Evolutionary conservation across 805 yeast species (phyloP).

Genomic region (Blastobotrys americana): DNA sequence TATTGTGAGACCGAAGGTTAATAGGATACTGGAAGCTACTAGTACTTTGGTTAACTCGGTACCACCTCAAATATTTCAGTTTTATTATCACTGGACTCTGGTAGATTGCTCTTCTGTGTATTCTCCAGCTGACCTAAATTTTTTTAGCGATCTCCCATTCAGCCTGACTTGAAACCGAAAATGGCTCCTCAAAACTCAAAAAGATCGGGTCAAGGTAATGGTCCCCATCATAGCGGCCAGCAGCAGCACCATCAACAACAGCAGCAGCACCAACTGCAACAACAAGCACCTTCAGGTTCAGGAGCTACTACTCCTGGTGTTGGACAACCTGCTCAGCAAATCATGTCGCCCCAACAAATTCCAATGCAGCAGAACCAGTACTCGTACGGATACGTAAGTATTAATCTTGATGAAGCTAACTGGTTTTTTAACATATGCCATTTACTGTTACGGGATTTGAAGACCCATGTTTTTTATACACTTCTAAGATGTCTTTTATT

Average conservation of each 20-base stretch:
- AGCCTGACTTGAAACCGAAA: no score
- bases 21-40: no score
- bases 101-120: no score
- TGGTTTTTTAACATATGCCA: background rate
- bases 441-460: background rate
- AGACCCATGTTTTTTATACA: background rate
- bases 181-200: no score
- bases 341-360: slow-evolving; percentile 1
- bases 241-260: background rate
- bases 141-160: no score
- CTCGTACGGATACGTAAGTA: slow-evolving; percentile 2
- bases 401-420: background rate
- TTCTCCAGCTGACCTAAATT: no score
- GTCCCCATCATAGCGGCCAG: slow-evolving; percentile 4
- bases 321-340: background rate
- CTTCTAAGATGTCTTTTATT: no score
- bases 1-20: no score
- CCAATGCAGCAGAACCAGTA: slow-evolving; percentile 3
- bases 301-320: slow-evolving; percentile 6
- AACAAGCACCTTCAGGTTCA: background rate
- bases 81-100: no score
- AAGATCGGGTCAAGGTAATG: background rate
- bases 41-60: no score
- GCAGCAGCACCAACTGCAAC: background rate
- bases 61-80: no score